Conservation (phyloP, 2,329 filamentous ascomycete species). For the Pseudopithomyces chartarum region DNA sequence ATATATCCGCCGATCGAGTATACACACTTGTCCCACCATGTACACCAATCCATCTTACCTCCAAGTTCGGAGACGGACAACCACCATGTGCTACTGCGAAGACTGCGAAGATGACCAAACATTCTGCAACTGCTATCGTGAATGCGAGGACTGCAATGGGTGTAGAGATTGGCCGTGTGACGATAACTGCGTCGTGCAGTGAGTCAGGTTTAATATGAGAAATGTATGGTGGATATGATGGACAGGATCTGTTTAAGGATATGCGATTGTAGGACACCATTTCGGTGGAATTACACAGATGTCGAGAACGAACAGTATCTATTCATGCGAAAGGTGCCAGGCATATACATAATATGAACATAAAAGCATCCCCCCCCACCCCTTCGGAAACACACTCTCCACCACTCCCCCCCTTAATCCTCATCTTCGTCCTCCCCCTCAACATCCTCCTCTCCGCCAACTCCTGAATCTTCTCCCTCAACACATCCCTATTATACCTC, state of each 20-base stretch:
- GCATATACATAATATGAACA: too few relatives aligned
- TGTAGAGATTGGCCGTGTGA: background rate
- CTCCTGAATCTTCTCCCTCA: constrained; percentile 90
- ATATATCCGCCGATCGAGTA: background rate
- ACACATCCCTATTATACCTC: constrained; percentile 76
- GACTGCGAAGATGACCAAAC: constrained; percentile 1
- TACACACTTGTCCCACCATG: background rate
- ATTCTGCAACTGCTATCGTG: constrained; percentile 1
- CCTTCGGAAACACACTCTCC: background rate
- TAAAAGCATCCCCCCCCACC: background rate
- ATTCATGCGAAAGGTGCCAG: too few relatives aligned
- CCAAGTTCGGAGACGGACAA: background rate
- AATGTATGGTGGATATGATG: too few relatives aligned
- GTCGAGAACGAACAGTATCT: too few relatives aligned
- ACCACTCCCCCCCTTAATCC: constrained; percentile 15
- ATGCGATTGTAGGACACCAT: too few relatives aligned
- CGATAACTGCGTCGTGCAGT: background rate
- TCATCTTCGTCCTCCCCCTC: constrained; percentile 61
- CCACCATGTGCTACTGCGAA: background rate
- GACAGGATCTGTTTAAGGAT: too few relatives aligned
- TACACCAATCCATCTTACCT: background rate
- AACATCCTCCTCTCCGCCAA: constrained; percentile 73
- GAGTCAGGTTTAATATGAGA: background rate
- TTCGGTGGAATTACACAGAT: too few relatives aligned
- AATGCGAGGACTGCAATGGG: background rate